A percentile compares a stretch with the other conserved stretches of the same genome.
These are phyloP conservation scores for Coemansia sp. DNA, from an alignment of 192 early-diverging fungal genomes.

Conservation along the genomic window DNA sequence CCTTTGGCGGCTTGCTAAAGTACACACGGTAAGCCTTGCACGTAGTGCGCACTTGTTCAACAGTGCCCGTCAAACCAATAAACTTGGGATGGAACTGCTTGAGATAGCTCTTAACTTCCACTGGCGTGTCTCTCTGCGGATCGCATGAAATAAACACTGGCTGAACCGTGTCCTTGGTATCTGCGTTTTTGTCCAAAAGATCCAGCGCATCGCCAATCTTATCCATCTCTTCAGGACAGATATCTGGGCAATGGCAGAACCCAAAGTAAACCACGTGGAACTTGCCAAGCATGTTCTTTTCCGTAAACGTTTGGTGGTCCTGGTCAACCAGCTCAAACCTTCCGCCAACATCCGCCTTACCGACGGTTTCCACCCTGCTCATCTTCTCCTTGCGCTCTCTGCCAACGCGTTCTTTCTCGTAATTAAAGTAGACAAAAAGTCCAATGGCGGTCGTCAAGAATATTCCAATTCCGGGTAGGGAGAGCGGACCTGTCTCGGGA, in stretches of 20 bases:
- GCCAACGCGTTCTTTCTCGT: constrained; percentile 60
- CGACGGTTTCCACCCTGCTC: constrained; percentile 58
- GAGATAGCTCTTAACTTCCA: constrained; percentile 74
- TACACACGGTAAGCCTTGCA: constrained; percentile 96
- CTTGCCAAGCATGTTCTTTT: constrained; percentile 77
- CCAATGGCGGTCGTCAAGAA: constrained; percentile 63
- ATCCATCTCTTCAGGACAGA: constrained; percentile 98
- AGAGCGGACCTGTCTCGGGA: constrained; percentile 43
- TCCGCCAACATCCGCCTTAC: constrained; percentile 89
- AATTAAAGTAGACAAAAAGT: constrained; percentile 63
- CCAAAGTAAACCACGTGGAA: constrained; percentile 97
- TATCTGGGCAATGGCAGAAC: constrained; percentile 99
- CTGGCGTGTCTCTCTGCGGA: constrained; percentile 87
- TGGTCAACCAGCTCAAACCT: constrained; percentile 85
- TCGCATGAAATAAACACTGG: constrained; percentile 98
- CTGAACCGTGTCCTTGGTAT: constrained; percentile 60
- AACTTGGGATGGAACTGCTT: constrained; percentile 92
- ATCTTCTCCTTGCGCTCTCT: constrained; percentile 28
- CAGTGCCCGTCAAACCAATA: constrained; percentile 86
- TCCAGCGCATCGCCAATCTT: constrained; percentile 92
- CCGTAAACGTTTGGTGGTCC: constrained; percentile 68
- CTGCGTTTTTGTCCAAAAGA: constrained; percentile 51
- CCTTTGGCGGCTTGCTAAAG: constrained; percentile 83
- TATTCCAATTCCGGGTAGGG: constrained; percentile 46
- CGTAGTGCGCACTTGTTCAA: constrained; percentile 76